Percentiles rank a stretch among this genome's conserved stretches.
Conservation (phyloP, 441 rosid genomes). For the Metrosideros polymorpha region DNA sequence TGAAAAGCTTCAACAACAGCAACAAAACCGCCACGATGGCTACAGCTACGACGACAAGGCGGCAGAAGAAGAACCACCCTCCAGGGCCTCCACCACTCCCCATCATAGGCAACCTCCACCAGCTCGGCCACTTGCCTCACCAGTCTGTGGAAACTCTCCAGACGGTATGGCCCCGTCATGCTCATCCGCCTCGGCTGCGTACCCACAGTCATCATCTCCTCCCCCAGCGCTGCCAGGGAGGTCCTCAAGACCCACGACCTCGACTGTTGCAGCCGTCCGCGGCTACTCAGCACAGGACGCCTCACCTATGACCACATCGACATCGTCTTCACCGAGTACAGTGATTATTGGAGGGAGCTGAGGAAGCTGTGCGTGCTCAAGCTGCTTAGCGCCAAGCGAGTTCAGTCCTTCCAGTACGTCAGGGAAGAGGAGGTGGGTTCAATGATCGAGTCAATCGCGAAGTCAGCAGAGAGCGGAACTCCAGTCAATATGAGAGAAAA, state of each 20-base stretch:
- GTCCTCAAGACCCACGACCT: neutral
- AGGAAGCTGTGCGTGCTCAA: neutral
- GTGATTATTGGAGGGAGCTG: neutral
- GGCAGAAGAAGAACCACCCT: neutral
- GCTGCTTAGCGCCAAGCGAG: neutral
- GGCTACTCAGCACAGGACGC: neutral
- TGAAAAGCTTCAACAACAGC: neutral
- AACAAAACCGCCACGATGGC: neutral
- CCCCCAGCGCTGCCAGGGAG: neutral
- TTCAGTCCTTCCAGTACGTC: neutral
- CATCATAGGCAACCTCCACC: neutral
- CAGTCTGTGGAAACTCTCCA: neutral
- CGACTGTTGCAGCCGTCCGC: neutral
- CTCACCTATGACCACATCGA: neutral
- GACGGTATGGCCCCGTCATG: neutral
- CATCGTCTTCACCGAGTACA: neutral
- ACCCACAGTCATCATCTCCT: neutral
- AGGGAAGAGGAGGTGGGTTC: neutral
- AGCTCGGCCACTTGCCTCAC: neutral
- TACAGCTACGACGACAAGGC: neutral
- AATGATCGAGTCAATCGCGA: neutral
- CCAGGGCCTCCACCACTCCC: neutral
- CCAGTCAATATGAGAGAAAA: neutral
- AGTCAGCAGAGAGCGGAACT: neutral
- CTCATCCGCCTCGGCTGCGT: neutral